Conservation (phyloP, 2,329 filamentous ascomycete species). For the Pestalotiopsis sp. region DNA sequence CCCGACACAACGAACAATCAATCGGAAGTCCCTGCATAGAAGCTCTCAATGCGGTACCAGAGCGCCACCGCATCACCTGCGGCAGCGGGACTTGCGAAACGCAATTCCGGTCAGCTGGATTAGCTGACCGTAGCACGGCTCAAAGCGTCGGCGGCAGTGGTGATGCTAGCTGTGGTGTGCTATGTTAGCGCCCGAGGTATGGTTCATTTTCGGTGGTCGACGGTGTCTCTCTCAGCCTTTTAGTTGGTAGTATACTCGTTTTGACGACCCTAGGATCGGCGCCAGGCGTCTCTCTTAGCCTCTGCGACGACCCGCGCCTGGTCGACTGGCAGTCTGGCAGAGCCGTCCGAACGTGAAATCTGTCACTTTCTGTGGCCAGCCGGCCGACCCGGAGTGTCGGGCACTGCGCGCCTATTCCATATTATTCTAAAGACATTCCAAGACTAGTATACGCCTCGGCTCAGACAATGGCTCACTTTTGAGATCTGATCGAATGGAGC, state of each 20-base stretch:
- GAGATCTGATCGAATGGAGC: neutral
- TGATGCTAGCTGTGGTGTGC: neutral
- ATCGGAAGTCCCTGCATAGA: neutral
- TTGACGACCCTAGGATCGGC: neutral
- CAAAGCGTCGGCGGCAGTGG: neutral
- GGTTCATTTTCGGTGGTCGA: neutral
- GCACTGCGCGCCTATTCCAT: neutral
- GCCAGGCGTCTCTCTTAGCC: neutral
- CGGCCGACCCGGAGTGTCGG: neutral
- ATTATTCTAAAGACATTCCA: neutral
- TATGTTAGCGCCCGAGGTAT: neutral
- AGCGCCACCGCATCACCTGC: constrained; percentile 1
- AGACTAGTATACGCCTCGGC: neutral
- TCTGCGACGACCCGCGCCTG: neutral
- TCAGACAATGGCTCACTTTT: neutral
- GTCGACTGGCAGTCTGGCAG: neutral
- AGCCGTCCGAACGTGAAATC: neutral
- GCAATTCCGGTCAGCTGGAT: neutral
- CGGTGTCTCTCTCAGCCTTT: neutral
- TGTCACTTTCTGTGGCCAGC: neutral
- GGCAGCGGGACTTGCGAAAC: neutral
- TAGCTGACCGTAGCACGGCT: neutral
- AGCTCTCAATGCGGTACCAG: neutral
- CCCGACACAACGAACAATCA: neutral
- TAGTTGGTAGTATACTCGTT: neutral